Base-by-base conservation (phyloP, 2,329 filamentous ascomycete genomes). In the Sarocladiaceae sp. region DNA sequence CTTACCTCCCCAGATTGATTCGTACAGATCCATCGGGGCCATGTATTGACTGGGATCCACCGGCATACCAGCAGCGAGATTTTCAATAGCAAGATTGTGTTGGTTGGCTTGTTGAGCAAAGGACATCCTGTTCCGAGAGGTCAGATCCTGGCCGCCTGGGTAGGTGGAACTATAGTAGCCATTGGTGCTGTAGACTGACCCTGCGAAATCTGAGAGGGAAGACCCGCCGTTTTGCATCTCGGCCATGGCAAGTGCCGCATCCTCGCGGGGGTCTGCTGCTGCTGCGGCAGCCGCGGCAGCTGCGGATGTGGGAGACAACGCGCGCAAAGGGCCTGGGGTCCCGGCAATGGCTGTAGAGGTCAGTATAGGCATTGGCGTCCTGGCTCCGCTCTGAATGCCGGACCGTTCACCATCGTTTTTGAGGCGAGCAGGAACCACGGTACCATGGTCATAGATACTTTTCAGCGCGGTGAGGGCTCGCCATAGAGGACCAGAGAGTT, bases 1-100 rank as follows among this genome's bases (percentile, higher is more conserved):
- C 75, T 58, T 62, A 82, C 78, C 79, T 71, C 78, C 82, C 64
- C 82, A 83, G 35, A 83, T 83, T 3, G 78, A 81, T 53, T 83
- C 78, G 55, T 82, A 83, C 1, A 83, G 62, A 48, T 83, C 80
- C 77, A 83, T 79, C 1, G 80, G 80, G 29, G 79, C 80, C 69
- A 83, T 78, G 51, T 78, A 75, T 26, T 76, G 66, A 3, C 72
- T 67, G 13, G 76, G 74, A 48, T 82, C 79, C 10, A 76, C 63
- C 34, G 66, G 78, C 68, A 43, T 33, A 32, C 40, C 40, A 15
- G 26, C 29, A 16, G 64, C 59, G 41, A 79, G 60, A 35, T 70
- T 71, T 6, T 73, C 60, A 26, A 78, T 56, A 40, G 56, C 59
- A 33, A 63, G 57, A 21, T 49, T 58, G 13, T 54, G 49, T 15